Conservation (phyloP, 805 yeast genomes). For the Peterozyma xylosa region DNA sequence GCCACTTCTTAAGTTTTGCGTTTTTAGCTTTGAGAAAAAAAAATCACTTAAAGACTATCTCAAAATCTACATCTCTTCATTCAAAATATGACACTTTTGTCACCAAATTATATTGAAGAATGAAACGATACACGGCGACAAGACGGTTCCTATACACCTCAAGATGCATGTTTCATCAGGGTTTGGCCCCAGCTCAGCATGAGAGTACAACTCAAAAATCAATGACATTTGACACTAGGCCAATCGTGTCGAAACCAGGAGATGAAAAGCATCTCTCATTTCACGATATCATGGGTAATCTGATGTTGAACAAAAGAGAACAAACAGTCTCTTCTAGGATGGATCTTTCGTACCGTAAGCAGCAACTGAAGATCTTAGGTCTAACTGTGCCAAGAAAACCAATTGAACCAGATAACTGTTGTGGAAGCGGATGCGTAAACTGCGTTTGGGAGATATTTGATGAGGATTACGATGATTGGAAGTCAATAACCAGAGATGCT, state of each 20-base stretch:
- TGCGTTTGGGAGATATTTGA: constrained; percentile 94
- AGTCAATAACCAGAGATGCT: constrained; percentile 49
- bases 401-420: constrained; percentile 88
- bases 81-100: too few relatives aligned
- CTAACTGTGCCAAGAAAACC: constrained; percentile 79
- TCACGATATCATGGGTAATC: too few relatives aligned
- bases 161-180: too few relatives aligned
- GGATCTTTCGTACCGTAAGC: constrained; percentile 25
- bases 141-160: too few relatives aligned
- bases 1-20: background rate
- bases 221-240: too few relatives aligned
- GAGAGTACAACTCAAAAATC: too few relatives aligned
- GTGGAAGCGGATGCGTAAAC: constrained; percentile 95
- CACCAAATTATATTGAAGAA: too few relatives aligned
- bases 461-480: constrained; percentile 86
- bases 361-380: constrained; percentile 43
- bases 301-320: constrained; percentile 9
- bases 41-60: too few relatives aligned
- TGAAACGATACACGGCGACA: too few relatives aligned
- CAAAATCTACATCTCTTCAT: background rate
- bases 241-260: too few relatives aligned
- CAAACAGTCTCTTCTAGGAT: constrained; percentile 24
- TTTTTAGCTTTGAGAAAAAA: background rate
- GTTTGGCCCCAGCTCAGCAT: too few relatives aligned
- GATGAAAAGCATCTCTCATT: too few relatives aligned